Evolutionary conservation across 176 grass and related monocot genomes (phyloP).

Genomic region (Zea mays): DNA sequence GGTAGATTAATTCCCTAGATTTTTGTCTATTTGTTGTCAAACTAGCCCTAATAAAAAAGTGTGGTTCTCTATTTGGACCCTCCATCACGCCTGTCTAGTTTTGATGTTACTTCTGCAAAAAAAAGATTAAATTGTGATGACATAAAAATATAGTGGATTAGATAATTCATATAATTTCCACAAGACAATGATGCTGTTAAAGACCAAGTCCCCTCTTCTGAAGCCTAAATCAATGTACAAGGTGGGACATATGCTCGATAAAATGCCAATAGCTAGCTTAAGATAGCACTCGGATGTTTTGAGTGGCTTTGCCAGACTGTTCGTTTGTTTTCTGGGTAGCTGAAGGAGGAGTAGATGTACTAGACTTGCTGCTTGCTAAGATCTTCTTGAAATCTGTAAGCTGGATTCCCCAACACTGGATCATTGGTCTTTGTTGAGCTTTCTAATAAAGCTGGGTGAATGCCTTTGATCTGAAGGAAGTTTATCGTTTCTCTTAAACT

Average conservation of each 20-base stretch:
- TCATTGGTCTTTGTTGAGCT: not conserved
- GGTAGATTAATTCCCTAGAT: no score
- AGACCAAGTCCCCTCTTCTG: not conserved
- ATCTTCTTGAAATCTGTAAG: not conserved
- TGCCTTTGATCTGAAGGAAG: not conserved
- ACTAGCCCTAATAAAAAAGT: slow-evolving; percentile 96
- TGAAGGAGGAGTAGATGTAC: not conserved
- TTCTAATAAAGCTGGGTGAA: not conserved
- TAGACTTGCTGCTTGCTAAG: not conserved
- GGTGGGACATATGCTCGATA: not conserved
- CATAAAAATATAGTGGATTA: not conserved
- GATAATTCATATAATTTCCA: not conserved
- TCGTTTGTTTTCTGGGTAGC: not conserved
- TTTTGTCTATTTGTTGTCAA: no score
- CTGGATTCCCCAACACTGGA: not conserved
- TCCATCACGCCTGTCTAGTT: slow-evolving; percentile 84
- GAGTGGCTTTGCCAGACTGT: not conserved
- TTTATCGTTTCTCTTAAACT: slow-evolving; percentile 19
- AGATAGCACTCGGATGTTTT: not conserved
- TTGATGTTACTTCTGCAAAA: slow-evolving; percentile 75
- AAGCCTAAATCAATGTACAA: not conserved
- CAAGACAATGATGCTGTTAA: not conserved
- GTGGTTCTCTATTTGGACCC: slow-evolving; percentile 51
- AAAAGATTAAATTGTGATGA: slow-evolving; percentile 18
- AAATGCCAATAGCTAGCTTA: not conserved